Base-by-base conservation (phyloP, 306 rosid species). In the Castanea crenata region DNA sequence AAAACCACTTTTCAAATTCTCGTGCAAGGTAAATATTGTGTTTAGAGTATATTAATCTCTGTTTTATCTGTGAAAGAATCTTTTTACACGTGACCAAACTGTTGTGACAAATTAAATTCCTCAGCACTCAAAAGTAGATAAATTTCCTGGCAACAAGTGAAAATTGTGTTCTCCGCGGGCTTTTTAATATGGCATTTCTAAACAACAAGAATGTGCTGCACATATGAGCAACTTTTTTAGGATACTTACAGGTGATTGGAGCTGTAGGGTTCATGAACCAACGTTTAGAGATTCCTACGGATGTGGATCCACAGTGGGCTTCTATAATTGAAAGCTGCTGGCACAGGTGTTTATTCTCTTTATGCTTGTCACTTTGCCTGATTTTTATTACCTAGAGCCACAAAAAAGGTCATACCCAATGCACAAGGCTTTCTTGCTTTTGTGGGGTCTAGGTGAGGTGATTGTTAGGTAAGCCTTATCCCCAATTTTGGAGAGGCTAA, bases 191-290 rank as follows among this genome's bases (percentile, higher is more conserved):
- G 51, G 61, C 31, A 46, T 1, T 35, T 41, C 16, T n/a, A 41
- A 49, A 44, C 10, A 71, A 15, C 3, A 51, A 46, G 14, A 25
- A 7, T 49, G 41, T 75, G 56, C 77, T 75, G 78, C 87, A 73
- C 65, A 76, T 85, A 84, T 88, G 89, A 92, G 80, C 82, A 70
- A 49, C 83, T 79, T 70, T 57, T 86, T 83, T 88, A 82, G 88
- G 85, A 80, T 78, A 69, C 73, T 77, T 87, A 87, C 93, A 96
- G 99, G 99, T 96, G 73, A 89, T 96, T 84, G 99, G 98, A 77
- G 99, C 99, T 80, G 99, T 96, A 8, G 99, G 99, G 83, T 96
- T 96, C 88, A 96, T 96, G 98, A 84, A 93, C 78, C 98, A 96
- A 87, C 86, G 91, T 76, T 88, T 92, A 54, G 99, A 96, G 87